phyloP scores from a whole-genome alignment of 768 basidiomycete genomes.

The Pleurotus eryngii region DNA sequence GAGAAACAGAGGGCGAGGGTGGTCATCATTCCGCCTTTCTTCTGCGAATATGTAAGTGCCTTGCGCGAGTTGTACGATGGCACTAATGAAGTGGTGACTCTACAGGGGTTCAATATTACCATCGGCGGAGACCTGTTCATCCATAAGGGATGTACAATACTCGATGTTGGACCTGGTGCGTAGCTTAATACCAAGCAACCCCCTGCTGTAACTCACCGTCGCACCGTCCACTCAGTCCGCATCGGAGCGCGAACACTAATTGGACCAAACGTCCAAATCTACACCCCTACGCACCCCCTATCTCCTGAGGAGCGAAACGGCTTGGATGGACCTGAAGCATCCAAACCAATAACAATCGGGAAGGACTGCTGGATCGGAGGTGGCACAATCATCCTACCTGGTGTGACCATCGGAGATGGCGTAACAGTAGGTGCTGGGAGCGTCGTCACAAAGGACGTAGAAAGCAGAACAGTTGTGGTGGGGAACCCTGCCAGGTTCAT shows the following conservation, averaged over 20 bases:
- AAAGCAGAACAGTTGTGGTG: background rate
- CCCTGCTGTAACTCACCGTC: background rate
- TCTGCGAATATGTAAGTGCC: constrained; percentile 5
- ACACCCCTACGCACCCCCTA: constrained; percentile 3
- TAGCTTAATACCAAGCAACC: background rate
- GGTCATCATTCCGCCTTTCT: background rate
- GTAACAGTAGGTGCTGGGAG: constrained; percentile 10
- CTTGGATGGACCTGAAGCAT: background rate
- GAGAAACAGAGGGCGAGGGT: background rate
- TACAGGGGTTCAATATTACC: constrained; percentile 2
- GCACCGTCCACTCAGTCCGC: background rate
- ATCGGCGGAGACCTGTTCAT: constrained; percentile 3
- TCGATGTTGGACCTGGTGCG: constrained; percentile 2
- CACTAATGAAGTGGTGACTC: background rate
- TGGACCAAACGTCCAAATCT: constrained; percentile 4
- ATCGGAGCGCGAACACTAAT: constrained; percentile 1
- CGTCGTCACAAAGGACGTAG: constrained; percentile 10
- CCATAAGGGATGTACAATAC: background rate
- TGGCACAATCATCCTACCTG: constrained; percentile 1
- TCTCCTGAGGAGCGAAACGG: background rate
- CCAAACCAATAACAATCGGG: constrained; percentile 4
- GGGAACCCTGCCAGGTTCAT: constrained; percentile 3
- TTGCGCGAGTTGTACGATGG: background rate
- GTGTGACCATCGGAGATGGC: constrained; percentile 10
- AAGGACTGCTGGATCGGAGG: constrained; percentile 12